A percentile compares a stretch with the other conserved stretches of the same genome.
phyloP scores from a whole-genome alignment of 441 rosid genomes.

The Populus trichocarpa region DNA sequence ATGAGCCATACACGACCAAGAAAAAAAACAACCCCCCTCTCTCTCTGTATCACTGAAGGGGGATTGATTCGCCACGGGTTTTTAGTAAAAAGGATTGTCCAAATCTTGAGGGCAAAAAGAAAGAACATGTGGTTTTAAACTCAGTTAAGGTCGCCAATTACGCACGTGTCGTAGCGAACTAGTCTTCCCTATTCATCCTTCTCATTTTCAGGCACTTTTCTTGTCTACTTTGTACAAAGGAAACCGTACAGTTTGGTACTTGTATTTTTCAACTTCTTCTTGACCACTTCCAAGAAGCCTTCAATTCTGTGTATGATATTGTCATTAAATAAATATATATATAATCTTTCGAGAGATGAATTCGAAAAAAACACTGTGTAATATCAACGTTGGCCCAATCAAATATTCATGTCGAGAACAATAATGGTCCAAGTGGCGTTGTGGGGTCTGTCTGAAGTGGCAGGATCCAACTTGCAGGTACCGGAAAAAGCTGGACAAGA shows the following conservation, averaged over 20 bases:
- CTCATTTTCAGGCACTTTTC: neutral
- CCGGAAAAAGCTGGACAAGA: neutral
- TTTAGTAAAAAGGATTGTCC: conserved; percentile 17
- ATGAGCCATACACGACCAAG: too few relatives aligned
- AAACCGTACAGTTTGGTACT: neutral
- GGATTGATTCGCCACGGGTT: neutral
- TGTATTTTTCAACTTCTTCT: neutral
- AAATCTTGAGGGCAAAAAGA: conserved; percentile 6
- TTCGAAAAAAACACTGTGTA: too few relatives aligned
- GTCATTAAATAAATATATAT: too few relatives aligned
- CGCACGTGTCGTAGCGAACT: conserved; percentile 3
- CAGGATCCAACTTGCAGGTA: conserved; percentile 3
- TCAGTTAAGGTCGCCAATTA: neutral
- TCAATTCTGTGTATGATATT: neutral
- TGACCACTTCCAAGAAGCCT: neutral
- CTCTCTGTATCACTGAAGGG: too few relatives aligned
- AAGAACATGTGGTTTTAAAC: conserved; percentile 17
- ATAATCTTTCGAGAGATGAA: neutral
- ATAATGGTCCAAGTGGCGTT: neutral
- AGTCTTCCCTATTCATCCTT: neutral
- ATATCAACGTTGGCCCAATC: neutral
- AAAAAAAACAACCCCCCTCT: too few relatives aligned
- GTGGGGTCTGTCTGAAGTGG: conserved; percentile 1
- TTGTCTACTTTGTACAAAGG: neutral
- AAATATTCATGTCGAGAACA: too few relatives aligned